phyloP scores from a whole-genome alignment of 148 eudicot genomes.

The Rhododendron kiyosumense region DNA sequence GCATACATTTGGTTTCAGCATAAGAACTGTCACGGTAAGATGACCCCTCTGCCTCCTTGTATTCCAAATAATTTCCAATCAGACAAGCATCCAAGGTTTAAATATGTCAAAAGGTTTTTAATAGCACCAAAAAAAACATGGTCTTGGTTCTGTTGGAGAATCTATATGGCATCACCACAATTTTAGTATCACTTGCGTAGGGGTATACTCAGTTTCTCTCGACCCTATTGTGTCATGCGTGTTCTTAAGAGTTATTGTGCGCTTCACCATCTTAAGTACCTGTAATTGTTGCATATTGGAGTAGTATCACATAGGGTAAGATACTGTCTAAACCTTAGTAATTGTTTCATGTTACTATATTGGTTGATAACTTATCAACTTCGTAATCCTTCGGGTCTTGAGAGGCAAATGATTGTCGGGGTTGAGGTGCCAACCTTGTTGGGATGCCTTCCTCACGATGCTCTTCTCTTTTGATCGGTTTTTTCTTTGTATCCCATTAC shows the following conservation, averaged over 20 bases:
- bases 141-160: not conserved
- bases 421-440: too few species aligned
- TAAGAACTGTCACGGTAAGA: conserved; percentile 80
- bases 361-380: not conserved
- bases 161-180: not conserved
- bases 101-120: not conserved
- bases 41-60: conserved; percentile 86
- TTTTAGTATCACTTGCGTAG: not conserved
- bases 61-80: conserved; percentile 51
- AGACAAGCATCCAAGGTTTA: not conserved
- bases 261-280: not conserved
- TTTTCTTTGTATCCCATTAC: too few species aligned
- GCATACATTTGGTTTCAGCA: conserved; percentile 66
- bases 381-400: not conserved
- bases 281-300: not conserved
- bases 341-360: too few species aligned
- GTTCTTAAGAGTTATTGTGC: not conserved
- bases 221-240: not conserved
- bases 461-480: too few species aligned
- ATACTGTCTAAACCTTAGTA: not conserved
- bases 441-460: too few species aligned
- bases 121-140: not conserved
- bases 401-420: too few species aligned
- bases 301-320: not conserved
- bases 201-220: not conserved